These are phyloP conservation scores for Zymoseptoria pseudotritici DNA, from an alignment of 2,329 filamentous ascomycete genomes.

Conservation along the genomic window DNA sequence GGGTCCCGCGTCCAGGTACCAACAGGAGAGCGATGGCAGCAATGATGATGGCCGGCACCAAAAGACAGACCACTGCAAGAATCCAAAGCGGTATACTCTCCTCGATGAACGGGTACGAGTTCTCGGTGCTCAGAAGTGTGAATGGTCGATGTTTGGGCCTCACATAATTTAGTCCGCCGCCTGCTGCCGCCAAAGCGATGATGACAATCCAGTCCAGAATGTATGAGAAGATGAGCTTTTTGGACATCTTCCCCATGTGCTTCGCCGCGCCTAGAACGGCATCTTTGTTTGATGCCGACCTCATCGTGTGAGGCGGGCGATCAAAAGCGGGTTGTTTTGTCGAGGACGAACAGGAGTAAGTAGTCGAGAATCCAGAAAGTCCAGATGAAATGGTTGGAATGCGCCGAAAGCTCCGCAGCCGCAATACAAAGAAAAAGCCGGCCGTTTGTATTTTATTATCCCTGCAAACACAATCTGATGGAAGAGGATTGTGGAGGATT, in stretches of 20 bases:
- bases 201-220: conserved; percentile 67
- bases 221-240: conserved; percentile 55
- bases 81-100: conserved; percentile 66
- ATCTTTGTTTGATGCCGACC: conserved; percentile 1
- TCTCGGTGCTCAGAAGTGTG: conserved; percentile 63
- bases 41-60: conserved; percentile 61
- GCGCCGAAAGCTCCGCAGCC: background rate
- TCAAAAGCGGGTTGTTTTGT: too few species aligned
- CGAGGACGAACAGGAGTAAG: too few species aligned
- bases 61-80: conserved; percentile 56
- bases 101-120: conserved; percentile 66
- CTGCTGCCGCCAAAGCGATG: conserved; percentile 30
- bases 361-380: background rate
- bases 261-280: conserved; percentile 8
- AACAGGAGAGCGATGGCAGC: conserved; percentile 59
- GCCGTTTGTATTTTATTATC: background rate
- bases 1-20: conserved; percentile 63
- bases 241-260: conserved; percentile 9
- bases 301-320: background rate
- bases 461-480: background rate
- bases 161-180: conserved; percentile 44
- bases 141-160: conserved; percentile 64
- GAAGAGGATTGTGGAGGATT: background rate
- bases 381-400: background rate
- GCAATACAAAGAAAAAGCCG: background rate